Evolutionary conservation across 2,329 filamentous ascomycete genomes (phyloP).

Genomic region (Ciborinia camelliae): DNA sequence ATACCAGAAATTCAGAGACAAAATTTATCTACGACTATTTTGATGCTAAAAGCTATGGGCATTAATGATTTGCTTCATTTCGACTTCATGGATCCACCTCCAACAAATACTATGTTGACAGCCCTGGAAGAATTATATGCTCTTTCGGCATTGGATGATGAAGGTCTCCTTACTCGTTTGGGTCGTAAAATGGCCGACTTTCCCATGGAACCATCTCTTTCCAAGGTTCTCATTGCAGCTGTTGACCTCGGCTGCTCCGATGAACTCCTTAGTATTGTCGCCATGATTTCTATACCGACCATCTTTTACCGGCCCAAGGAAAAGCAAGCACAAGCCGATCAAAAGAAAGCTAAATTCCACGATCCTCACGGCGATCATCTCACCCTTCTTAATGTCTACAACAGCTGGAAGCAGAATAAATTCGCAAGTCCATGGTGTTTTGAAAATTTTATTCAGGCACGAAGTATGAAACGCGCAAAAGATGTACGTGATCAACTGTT

Average conservation of each 20-base stretch:
- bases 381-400: conserved; percentile 94
- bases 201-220: conserved; percentile 90
- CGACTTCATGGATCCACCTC: conserved; percentile 98
- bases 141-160: conserved; percentile 86
- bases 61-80: conserved; percentile 97
- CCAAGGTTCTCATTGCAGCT: conserved; percentile 84
- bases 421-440: conserved; percentile 90
- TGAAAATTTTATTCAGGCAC: conserved; percentile 95
- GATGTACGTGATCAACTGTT: conserved; percentile 91
- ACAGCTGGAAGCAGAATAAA: conserved; percentile 85
- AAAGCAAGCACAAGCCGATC: conserved; percentile 92
- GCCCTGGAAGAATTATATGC: conserved; percentile 94
- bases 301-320: conserved; percentile 97
- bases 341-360: conserved; percentile 97
- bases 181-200: conserved; percentile 98
- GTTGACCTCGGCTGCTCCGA: conserved; percentile 88
- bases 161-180: conserved; percentile 85
- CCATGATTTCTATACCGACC: conserved; percentile 83
- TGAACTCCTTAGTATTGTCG: conserved; percentile 89
- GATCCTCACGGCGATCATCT: conserved; percentile 92
- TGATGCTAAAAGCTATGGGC: conserved; percentile 98
- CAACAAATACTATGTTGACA: conserved; percentile 95
- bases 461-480: conserved; percentile 81
- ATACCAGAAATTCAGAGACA: conserved; percentile 96
- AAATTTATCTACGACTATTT: conserved; percentile 86